Base-by-base conservation (phyloP, 768 basidiomycete genomes). In the Hypholoma fasciculare region DNA sequence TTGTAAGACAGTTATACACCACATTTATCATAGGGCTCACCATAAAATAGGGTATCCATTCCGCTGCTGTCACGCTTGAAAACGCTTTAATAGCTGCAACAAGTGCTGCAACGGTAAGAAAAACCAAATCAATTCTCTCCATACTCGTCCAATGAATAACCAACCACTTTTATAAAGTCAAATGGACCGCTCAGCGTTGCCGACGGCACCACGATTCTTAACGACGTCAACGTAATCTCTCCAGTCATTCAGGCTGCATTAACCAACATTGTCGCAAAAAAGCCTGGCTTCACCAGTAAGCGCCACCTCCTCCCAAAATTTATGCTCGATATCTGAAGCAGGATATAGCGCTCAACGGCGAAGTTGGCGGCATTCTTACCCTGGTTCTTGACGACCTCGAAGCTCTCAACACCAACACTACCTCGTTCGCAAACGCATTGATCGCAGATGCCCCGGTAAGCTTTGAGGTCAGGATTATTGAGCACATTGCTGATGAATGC, bases 311-410 rank as follows among this genome's bases (percentile, higher is more conserved):
- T 2, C 2, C 16, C 13, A 17, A 16, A 17, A 8, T 6, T 9
- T 17, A 42, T 12, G 17, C 40, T 42, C 40, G 40, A 34, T 7
- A 34, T 34, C 30, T 34, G 30, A 34, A 34, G 30, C 30, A 34
- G 30, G 6, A 34, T 42, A 16, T 14, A 42, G 40, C 40, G 7
- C 16, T 42, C 40, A 42, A 42, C 40, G 40, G 40, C 7, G 16
- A 42, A 44, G 61, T 75, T 46, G 68, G 65, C 46, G 70, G 69
- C 14, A 38, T 71, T 40, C 58, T 71, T 16, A 68, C 69, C 17
- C 61, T 76, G 30, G 63, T 75, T 38, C 57, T 63, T 19, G 48
- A 62, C 39, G 75, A 75, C 52, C 65, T 76, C 4, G 48, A 53
- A 12, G 60, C 46, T 16, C 66, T 76, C 55, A 63, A 63, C 7